Conservation (phyloP, 176 grass and related monocot genomes). For the Cenchrus fungigraminus region DNA sequence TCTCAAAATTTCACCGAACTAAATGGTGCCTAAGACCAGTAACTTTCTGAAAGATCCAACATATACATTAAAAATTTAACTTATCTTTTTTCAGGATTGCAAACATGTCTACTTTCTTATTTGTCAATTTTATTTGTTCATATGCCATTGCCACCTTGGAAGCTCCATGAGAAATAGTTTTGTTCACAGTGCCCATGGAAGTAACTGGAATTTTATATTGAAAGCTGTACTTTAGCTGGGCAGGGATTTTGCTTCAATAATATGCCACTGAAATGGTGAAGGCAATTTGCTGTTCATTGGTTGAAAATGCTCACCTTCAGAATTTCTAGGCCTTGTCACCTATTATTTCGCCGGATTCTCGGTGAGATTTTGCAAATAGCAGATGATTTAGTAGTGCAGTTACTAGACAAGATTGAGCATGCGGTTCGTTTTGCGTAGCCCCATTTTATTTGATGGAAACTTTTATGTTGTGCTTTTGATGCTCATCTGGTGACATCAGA, state of each 20-base stretch:
- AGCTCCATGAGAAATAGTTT: background rate
- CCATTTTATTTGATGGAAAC: background rate
- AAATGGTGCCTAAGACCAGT: too few species aligned
- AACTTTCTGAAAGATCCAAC: background rate
- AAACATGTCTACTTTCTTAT: background rate
- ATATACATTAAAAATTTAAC: background rate
- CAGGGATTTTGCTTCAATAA: background rate
- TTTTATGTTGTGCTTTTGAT: background rate
- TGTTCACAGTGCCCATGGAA: background rate
- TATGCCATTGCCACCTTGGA: background rate
- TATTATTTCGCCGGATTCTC: background rate
- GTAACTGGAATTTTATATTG: background rate
- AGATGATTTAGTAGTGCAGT: background rate
- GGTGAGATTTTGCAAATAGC: background rate
- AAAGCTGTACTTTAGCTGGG: background rate
- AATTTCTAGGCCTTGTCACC: background rate
- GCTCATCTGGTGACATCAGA: background rate
- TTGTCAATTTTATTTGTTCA: background rate
- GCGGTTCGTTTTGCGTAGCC: background rate
- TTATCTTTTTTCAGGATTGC: background rate
- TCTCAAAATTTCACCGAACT: too few species aligned
- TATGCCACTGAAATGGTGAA: background rate
- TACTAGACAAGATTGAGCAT: background rate
- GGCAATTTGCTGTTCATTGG: background rate
- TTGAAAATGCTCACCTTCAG: background rate